A percentile compares a stretch with the other conserved stretches of the same genome.
Evolutionary conservation across 1,139 yeast genomes (phyloP).

Genomic region (Scheffersomyces insectosa): DNA sequence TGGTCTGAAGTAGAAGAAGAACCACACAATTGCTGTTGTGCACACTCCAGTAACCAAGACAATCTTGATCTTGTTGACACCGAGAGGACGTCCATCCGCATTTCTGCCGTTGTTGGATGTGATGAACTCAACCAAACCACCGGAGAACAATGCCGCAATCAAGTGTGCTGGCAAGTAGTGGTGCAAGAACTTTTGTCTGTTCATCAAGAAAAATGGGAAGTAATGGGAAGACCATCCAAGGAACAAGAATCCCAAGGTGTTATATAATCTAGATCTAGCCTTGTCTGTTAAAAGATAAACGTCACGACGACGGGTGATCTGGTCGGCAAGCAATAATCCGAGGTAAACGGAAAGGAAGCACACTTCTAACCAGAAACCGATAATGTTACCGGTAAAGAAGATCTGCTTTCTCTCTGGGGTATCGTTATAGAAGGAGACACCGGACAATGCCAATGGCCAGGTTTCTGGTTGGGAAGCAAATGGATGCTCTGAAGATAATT

Average conservation of each 20-base stretch:
- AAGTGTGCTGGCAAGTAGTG: constrained; percentile 97
- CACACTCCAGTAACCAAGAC: constrained; percentile 38
- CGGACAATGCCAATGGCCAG: constrained; percentile 92
- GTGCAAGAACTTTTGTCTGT: constrained; percentile 89
- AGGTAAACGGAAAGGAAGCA: constrained; percentile 64
- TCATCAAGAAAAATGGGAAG: constrained; percentile 89
- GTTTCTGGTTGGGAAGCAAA: constrained; percentile 90
- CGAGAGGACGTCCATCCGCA: constrained; percentile 19
- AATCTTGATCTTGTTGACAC: constrained; percentile 26
- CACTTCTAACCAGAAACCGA: constrained; percentile 92
- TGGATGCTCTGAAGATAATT: constrained; percentile 86
- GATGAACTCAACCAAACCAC: constrained; percentile 77
- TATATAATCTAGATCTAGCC: constrained; percentile 74
- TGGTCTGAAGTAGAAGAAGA: constrained; percentile 78
- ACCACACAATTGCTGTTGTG: constrained; percentile 53
- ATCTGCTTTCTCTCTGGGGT: constrained; percentile 67
- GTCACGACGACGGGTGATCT: constrained; percentile 74
- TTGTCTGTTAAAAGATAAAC: constrained; percentile 54
- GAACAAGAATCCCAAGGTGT: constrained; percentile 81
- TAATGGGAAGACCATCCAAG: constrained; percentile 88
- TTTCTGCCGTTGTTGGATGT: constrained; percentile 59
- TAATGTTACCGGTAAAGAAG: constrained; percentile 82
- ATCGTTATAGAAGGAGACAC: constrained; percentile 96
- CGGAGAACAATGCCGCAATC: constrained; percentile 81
- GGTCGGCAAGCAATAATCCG: constrained; percentile 70